phyloP scores from a whole-genome alignment of 371 early-diverging fungal genomes.

The Basidiobolus heterosporus region DNA sequence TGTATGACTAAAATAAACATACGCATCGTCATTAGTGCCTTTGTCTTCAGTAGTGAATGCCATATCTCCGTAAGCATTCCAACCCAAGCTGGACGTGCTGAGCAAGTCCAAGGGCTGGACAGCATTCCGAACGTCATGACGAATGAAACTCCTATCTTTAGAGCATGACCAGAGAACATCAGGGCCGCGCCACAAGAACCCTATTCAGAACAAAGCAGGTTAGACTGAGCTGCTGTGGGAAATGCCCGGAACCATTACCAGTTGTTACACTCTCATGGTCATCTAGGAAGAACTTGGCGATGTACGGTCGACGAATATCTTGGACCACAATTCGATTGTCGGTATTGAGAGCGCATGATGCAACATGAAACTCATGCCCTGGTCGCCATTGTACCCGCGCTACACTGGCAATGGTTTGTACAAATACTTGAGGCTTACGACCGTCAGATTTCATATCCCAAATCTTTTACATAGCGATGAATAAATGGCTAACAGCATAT shows the following conservation, averaged over 20 bases:
- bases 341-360: slow-evolving; percentile 47
- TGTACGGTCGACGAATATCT: slow-evolving; percentile 56
- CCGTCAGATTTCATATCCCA: slow-evolving; percentile 67
- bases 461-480: slow-evolving; percentile 18
- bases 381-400: slow-evolving; percentile 71
- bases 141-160: slow-evolving; percentile 55
- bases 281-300: slow-evolving; percentile 52
- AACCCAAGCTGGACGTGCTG: slow-evolving; percentile 32
- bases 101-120: slow-evolving; percentile 26
- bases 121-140: slow-evolving; percentile 26
- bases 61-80: slow-evolving; percentile 56
- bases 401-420: slow-evolving; percentile 58
- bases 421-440: slow-evolving; percentile 35
- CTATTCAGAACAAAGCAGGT: slow-evolving; percentile 12
- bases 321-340: slow-evolving; percentile 56
- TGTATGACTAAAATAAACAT: neutral
- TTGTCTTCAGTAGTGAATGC: slow-evolving; percentile 29
- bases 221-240: neutral
- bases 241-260: slow-evolving; percentile 14
- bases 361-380: slow-evolving; percentile 41
- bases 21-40: slow-evolving; percentile 22
- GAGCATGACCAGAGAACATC: slow-evolving; percentile 53
- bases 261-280: slow-evolving; percentile 57
- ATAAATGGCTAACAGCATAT: neutral
- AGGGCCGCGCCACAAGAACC: slow-evolving; percentile 48